These are phyloP conservation scores for Prunus yedoensis DNA, from an alignment of 331 rosid genomes.

Conservation along the genomic window DNA sequence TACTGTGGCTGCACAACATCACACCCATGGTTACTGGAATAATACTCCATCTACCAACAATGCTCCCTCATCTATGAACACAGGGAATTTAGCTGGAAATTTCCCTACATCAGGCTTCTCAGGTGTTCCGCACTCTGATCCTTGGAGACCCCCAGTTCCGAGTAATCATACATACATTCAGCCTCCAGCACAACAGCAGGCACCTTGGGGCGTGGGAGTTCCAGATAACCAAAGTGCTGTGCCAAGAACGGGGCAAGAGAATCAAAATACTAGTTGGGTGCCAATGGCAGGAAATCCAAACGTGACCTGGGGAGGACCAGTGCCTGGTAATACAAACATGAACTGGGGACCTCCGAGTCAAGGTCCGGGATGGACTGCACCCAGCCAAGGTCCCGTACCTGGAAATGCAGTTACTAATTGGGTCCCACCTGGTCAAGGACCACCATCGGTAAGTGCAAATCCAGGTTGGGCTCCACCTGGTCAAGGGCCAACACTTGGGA, in stretches of 20 bases:
- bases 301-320: constrained; percentile 53
- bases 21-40: constrained; percentile 59
- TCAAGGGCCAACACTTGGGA: constrained; percentile 55
- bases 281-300: constrained; percentile 58
- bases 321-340: constrained; percentile 58
- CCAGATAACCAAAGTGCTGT: constrained; percentile 35
- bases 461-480: constrained; percentile 60
- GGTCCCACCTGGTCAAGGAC: constrained; percentile 65
- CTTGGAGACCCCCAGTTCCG: constrained; percentile 74
- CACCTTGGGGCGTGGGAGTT: constrained; percentile 64
- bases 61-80: constrained; percentile 38
- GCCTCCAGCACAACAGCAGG: constrained; percentile 49
- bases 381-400: constrained; percentile 36
- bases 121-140: constrained; percentile 49
- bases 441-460: constrained; percentile 42
- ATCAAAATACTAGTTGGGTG: constrained; percentile 60
- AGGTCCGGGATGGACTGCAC: constrained; percentile 33
- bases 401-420: constrained; percentile 69
- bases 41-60: constrained; percentile 54
- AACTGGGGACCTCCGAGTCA: constrained; percentile 56
- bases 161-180: constrained; percentile 52
- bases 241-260: constrained; percentile 42
- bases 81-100: constrained; percentile 54
- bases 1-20: constrained; percentile 51
- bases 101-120: constrained; percentile 44